A percentile compares a stretch with the other conserved stretches of the same genome.
Conservation (phyloP, 208 protist genomes). For the Leishmania tarentolae region DNA sequence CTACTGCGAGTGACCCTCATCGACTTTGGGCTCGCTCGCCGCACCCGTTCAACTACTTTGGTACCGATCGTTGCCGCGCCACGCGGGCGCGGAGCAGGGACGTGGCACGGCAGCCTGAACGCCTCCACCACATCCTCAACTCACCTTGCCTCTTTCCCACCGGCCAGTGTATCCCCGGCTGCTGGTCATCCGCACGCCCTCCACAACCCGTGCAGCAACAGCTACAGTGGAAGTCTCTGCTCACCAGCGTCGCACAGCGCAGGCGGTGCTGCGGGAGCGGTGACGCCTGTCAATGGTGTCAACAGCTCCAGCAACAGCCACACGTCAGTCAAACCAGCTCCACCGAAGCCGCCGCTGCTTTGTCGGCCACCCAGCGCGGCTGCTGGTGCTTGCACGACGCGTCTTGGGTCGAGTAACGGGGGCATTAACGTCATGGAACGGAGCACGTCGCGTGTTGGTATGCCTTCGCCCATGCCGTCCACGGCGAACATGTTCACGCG, state of each 20-base stretch:
- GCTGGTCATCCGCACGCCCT: not conserved
- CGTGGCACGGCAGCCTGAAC: constrained; percentile 10
- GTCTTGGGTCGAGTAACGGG: not conserved
- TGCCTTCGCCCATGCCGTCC: constrained; percentile 67
- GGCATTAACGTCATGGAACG: not conserved
- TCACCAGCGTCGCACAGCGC: not conserved
- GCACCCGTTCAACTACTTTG: constrained; percentile 30
- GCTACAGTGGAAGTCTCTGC: constrained; percentile 2
- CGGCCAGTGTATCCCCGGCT: not conserved
- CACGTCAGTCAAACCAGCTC: not conserved
- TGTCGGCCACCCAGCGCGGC: not conserved
- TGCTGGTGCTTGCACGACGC: not conserved
- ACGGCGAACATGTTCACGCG: constrained; percentile 65
- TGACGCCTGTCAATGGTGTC: not conserved
- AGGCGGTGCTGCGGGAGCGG: not conserved
- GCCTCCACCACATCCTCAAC: constrained; percentile 17
- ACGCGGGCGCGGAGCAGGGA: constrained; percentile 2
- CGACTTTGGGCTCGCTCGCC: constrained; percentile 78
- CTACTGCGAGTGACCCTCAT: constrained; percentile 74
- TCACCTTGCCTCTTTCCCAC: not conserved
- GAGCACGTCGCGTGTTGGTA: constrained; percentile 26
- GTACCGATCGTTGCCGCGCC: not conserved
- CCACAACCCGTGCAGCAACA: not conserved
- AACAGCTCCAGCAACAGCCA: constrained; percentile 16
- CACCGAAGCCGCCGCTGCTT: constrained; percentile 2